A percentile compares a stretch with the other conserved stretches of the same genome.
phyloP scores from a whole-genome alignment of 495 filamentous ascomycete genomes.

The Penicillium soppii region DNA sequence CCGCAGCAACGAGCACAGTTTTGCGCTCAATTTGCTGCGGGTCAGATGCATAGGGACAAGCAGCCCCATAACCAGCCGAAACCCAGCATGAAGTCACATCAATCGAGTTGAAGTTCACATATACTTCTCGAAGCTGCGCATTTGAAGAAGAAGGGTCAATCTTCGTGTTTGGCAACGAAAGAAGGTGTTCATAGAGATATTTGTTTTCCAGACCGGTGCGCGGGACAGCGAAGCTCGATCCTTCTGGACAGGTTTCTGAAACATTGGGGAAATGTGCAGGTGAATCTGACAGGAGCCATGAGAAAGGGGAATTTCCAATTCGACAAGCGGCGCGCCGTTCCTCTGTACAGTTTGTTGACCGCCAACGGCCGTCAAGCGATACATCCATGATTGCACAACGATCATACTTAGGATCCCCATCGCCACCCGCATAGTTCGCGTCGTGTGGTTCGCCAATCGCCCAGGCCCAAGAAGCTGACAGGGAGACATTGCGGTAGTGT shows the following conservation, averaged over 20 bases:
- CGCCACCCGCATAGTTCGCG: slow-evolving; percentile 24
- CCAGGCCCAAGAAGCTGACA: slow-evolving; percentile 60
- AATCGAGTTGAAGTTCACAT: slow-evolving; percentile 60
- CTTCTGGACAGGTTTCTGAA: slow-evolving; percentile 36
- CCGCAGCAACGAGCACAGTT: slow-evolving; percentile 57
- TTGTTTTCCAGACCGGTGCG: slow-evolving; percentile 62
- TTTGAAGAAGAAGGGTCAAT: slow-evolving; percentile 27
- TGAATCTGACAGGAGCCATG: slow-evolving; percentile 50
- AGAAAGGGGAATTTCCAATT: slow-evolving; percentile 46
- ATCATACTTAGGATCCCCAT: slow-evolving; percentile 21
- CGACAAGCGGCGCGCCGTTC: slow-evolving; percentile 55
- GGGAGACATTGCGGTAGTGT: slow-evolving; percentile 51
- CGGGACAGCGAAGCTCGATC: slow-evolving; percentile 49
- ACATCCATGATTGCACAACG: slow-evolving; percentile 56
- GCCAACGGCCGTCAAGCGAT: slow-evolving; percentile 51
- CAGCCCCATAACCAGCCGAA: slow-evolving; percentile 44
- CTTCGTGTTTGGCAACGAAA: slow-evolving; percentile 20
- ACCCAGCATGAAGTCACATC: slow-evolving; percentile 60
- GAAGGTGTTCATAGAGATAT: slow-evolving; percentile 46
- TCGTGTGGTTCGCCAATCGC: slow-evolving; percentile 52
- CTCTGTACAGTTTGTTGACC: slow-evolving; percentile 51
- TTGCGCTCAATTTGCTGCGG: slow-evolving; percentile 37
- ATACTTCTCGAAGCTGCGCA: slow-evolving; percentile 36
- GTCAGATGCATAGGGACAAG: slow-evolving; percentile 53
- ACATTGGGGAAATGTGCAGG: slow-evolving; percentile 36